Evolutionary conservation across 257 asterid genomes (phyloP).

Genomic region (Dorcoceras hygrometricum): DNA sequence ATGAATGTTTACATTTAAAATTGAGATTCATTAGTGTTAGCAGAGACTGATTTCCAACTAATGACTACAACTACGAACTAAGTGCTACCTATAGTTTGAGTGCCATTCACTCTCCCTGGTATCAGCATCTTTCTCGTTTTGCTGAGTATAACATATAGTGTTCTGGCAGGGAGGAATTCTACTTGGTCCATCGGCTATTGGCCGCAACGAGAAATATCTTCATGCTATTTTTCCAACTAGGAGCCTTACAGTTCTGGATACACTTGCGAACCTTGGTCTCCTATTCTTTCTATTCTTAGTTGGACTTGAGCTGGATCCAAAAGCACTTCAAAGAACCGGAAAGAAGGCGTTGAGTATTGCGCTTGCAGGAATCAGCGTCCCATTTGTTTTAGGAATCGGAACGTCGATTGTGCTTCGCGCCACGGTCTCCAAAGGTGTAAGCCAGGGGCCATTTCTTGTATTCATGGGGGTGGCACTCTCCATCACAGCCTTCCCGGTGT

Average conservation of each 20-base stretch:
- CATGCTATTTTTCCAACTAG: constrained; percentile 25
- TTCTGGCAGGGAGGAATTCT: neutral
- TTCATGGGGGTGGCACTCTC: constrained; percentile 36
- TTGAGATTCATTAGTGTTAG: too few species aligned
- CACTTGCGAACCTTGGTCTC: constrained; percentile 37
- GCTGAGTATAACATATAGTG: neutral
- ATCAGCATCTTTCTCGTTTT: too few species aligned
- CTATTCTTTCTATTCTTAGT: constrained; percentile 35
- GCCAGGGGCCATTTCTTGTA: constrained; percentile 28
- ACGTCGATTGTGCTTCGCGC: constrained; percentile 24
- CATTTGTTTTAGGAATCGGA: constrained; percentile 33
- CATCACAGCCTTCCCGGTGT: constrained; percentile 20
- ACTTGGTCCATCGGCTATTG: neutral
- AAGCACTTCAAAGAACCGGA: constrained; percentile 23
- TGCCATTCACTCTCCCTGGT: too few species aligned
- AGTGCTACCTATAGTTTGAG: too few species aligned
- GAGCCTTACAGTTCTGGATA: constrained; percentile 35
- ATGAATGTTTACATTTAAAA: too few species aligned
- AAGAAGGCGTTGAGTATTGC: constrained; percentile 33
- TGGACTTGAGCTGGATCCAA: constrained; percentile 34
- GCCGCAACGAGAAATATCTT: constrained; percentile 3
- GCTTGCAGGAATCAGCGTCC: constrained; percentile 32
- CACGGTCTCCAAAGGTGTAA: constrained; percentile 26
- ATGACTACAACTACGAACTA: too few species aligned
- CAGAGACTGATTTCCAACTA: too few species aligned